These are phyloP conservation scores for Talaromyces proteolyticus DNA, from an alignment of 495 filamentous ascomycete genomes.

Conservation along the genomic window DNA sequence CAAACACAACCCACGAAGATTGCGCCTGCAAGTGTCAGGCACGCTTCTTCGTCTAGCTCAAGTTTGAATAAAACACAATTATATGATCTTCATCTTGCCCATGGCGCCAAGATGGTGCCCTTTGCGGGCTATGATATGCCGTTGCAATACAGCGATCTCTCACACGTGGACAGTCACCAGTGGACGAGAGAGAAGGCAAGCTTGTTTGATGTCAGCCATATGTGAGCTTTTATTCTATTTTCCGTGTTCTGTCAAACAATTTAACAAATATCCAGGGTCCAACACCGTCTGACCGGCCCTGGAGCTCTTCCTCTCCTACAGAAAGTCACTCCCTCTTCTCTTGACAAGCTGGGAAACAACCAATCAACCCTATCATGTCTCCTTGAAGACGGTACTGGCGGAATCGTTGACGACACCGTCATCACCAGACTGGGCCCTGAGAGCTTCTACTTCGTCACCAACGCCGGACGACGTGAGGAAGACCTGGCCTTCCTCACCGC, in stretches of 20 bases:
- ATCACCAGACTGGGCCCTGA: constrained; percentile 68
- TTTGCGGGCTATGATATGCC: constrained; percentile 95
- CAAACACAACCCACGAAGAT: no score
- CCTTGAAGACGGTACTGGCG: constrained; percentile 71
- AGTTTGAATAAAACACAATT: constrained; percentile 64
- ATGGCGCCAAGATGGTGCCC: constrained; percentile 93
- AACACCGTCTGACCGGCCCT: constrained; percentile 68
- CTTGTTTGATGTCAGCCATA: constrained; percentile 75
- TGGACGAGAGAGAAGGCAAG: constrained; percentile 85
- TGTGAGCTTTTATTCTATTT: constrained; percentile 25
- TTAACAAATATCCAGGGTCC: constrained; percentile 42
- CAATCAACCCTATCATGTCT: constrained; percentile 76
- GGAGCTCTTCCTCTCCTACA: constrained; percentile 73
- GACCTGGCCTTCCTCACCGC: constrained; percentile 67
- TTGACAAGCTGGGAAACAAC: constrained; percentile 50
- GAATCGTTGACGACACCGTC: constrained; percentile 90
- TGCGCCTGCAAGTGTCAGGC: not conserved
- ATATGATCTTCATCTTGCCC: constrained; percentile 71
- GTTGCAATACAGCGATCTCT: constrained; percentile 72
- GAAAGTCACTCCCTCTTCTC: constrained; percentile 67
- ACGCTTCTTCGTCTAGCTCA: constrained; percentile 20
- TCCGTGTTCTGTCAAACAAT: not conserved
- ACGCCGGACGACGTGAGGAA: constrained; percentile 87
- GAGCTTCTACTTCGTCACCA: constrained; percentile 87
- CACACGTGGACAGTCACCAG: constrained; percentile 72